phyloP scores from a whole-genome alignment of 305 asterid species.

The Fraxinus velutina region DNA sequence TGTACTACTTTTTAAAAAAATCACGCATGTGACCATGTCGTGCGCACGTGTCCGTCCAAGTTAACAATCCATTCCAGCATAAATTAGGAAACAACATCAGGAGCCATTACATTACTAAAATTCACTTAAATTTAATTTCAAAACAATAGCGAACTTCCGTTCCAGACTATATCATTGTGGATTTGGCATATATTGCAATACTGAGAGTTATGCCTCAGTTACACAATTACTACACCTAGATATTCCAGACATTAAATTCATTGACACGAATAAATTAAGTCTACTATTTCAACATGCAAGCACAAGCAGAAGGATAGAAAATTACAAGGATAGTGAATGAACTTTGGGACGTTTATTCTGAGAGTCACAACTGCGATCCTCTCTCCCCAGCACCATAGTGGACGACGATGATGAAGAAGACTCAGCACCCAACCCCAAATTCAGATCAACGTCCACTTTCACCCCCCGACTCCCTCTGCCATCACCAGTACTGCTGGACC shows the following conservation, averaged over 20 bases:
- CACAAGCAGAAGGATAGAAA: neutral
- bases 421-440: conserved; percentile 66
- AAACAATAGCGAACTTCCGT: neutral
- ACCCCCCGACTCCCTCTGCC: conserved; percentile 38
- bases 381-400: conserved; percentile 36
- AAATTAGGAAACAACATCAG: neutral
- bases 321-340: conserved; percentile 66
- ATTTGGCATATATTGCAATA: neutral
- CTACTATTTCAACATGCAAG: neutral
- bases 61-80: neutral
- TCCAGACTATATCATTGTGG: neutral
- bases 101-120: neutral
- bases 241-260: neutral
- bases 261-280: neutral
- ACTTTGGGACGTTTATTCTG: conserved; percentile 85
- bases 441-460: conserved; percentile 52
- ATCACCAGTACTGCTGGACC: conserved; percentile 31
- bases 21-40: neutral
- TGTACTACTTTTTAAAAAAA: neutral
- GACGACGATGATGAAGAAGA: conserved; percentile 58
- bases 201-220: neutral
- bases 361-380: conserved; percentile 37
- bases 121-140: neutral
- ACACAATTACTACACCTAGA: neutral
- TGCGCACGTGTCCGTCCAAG: neutral